Conservation (phyloP, 2,329 filamentous ascomycete species). For the Microsporum ferrugineum region DNA sequence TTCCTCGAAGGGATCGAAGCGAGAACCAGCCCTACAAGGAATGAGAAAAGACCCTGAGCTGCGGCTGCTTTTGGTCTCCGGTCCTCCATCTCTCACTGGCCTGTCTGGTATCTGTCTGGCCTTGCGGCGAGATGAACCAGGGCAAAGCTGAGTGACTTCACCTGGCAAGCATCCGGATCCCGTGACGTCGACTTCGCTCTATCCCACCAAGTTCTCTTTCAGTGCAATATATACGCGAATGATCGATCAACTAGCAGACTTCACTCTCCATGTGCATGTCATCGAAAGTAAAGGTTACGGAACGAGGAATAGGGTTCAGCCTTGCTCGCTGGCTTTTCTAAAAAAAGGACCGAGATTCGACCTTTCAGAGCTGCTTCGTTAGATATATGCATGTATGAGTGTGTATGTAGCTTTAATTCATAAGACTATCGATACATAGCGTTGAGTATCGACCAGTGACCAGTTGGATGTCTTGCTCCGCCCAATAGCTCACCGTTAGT, state of each 20-base stretch:
- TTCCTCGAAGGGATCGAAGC: not conserved
- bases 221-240: not conserved
- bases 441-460: not conserved
- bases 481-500: not conserved
- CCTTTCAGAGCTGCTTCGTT: not conserved
- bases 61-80: not conserved
- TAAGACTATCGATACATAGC: not conserved
- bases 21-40: not conserved
- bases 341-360: not conserved
- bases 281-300: not conserved
- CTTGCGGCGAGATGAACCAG: too few species aligned
- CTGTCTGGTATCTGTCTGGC: too few species aligned
- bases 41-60: not conserved
- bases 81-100: not conserved
- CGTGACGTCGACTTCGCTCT: too few species aligned
- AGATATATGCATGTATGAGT: not conserved
- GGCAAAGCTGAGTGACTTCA: too few species aligned
- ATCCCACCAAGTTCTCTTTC: not conserved
- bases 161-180: too few species aligned
- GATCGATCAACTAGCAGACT: not conserved
- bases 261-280: not conserved
- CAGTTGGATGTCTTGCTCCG: not conserved
- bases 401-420: not conserved
- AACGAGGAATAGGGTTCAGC: slow-evolving; percentile 5
- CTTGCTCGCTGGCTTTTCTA: not conserved